Evolutionary conservation across 2,329 filamentous ascomycete species (phyloP).

Genomic region (Fusarium sp.): DNA sequence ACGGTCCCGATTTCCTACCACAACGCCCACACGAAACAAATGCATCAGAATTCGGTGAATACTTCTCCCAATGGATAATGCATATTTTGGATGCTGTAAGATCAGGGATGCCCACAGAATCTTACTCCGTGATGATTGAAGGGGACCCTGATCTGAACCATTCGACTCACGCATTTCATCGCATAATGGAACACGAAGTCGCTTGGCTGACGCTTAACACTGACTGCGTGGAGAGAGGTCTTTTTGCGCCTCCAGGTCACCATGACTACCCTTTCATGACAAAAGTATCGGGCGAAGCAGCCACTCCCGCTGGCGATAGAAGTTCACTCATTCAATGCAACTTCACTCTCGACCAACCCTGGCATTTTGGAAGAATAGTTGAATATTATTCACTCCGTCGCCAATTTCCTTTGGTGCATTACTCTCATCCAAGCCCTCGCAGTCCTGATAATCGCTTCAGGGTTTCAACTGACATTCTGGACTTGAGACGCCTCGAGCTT

Average conservation of each 20-base stretch:
- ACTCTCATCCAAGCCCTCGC: no score
- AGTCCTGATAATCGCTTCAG: background rate
- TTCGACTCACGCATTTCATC: no score
- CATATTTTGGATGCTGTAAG: no score
- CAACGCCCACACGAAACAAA: no score
- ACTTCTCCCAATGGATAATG: no score
- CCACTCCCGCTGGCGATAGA: background rate
- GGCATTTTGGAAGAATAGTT: background rate
- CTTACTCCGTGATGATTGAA: no score
- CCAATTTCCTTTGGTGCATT: background rate
- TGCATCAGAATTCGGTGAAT: no score
- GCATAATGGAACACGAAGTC: background rate
- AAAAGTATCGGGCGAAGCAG: rapidly evolving
- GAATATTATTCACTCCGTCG: background rate
- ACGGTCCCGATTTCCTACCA: no score
- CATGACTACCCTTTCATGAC: background rate
- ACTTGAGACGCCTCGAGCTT: background rate
- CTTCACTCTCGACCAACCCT: slow-evolving; percentile 8
- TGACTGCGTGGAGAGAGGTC: background rate
- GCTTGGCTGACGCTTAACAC: background rate
- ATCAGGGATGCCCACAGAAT: no score
- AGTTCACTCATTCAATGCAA: slow-evolving; percentile 11
- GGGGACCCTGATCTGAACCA: no score
- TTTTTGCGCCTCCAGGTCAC: background rate
- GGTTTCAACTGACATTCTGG: background rate